Base-by-base conservation (phyloP, 164 flowering plant genomes). In the Malania oleifera region DNA sequence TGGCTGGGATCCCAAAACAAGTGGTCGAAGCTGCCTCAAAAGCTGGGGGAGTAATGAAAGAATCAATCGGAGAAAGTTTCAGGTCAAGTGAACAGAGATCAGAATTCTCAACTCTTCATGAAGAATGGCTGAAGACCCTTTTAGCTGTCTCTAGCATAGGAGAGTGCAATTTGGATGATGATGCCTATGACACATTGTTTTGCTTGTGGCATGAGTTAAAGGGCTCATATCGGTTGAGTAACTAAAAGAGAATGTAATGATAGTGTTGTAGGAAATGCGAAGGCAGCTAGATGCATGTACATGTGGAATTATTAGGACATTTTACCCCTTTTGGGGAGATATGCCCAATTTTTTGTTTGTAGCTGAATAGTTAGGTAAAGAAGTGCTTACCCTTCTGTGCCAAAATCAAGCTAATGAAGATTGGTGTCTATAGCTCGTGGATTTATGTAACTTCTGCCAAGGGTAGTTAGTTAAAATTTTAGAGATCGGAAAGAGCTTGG, bases 161-260 rank as follows among this genome's bases (percentile, higher is more conserved):
- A 10, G 74, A 58, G 25, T 13, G 54, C 59, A 61, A 60, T 20
- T 53, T 59, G 40, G 73, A 61, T 38, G 87, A 78, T 5, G 88
- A 93, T 79, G 75, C 66, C 0, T 78, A 65, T 44, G 97, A 88
- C 45, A 75, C 85, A 19, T 67, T 91, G 57, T 75, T 86, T 65
- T 89, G 96, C 72, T 60, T 85, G 70, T 88, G 95, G 96, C 90
- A 77, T 75, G 99, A 88, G 70, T 37, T 95, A n/a, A 84, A 72
- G 70, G 65, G 51, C 70, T 77, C 72, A 1, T 77, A 75, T 45
- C 19, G 27, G 44, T 37, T 22, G 25, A 27, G 23, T 40, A 63
- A 56, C 5, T 53, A 25, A 56, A 31, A 14, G 20, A 28, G 19
- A 19, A 6, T n/a, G 17, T 14, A 31, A 4, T 9, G 4, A 17